phyloP scores from a whole-genome alignment of 75 land plant genomes.

The Azolla pinnata region DNA sequence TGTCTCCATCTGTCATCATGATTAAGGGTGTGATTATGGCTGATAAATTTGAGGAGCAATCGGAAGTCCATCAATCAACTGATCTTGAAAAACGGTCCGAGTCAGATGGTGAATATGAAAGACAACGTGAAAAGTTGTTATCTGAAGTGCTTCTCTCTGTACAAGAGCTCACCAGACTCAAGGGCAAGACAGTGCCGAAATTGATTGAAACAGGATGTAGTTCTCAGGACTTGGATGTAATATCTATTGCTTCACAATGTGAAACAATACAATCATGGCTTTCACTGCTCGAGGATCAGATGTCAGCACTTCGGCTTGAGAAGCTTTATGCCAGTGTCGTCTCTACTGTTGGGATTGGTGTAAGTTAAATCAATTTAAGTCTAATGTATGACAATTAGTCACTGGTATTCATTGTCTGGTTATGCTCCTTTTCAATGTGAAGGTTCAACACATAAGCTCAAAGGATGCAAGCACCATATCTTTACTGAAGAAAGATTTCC shows the following conservation, averaged over 20 bases:
- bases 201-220: neutral
- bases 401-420: too few relatives aligned
- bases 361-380: neutral
- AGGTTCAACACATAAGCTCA: neutral
- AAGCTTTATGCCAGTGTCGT: conserved; percentile 5
- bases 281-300: conserved; percentile 4
- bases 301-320: conserved; percentile 20
- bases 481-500: neutral
- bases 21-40: neutral
- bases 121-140: neutral
- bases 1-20: neutral
- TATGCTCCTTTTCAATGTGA: neutral
- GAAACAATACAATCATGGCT: neutral
- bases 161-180: neutral
- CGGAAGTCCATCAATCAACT: neutral
- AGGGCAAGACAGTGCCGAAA: neutral
- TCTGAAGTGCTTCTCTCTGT: neutral
- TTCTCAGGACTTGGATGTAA: neutral
- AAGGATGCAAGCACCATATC: neutral
- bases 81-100: neutral
- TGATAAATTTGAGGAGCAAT: neutral
- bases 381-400: too few relatives aligned
- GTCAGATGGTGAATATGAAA: neutral
- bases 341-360: neutral
- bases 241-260: neutral